These are phyloP conservation scores for Panicum hallii DNA, from an alignment of 202 grass and related monocot genomes.

Conservation along the genomic window DNA sequence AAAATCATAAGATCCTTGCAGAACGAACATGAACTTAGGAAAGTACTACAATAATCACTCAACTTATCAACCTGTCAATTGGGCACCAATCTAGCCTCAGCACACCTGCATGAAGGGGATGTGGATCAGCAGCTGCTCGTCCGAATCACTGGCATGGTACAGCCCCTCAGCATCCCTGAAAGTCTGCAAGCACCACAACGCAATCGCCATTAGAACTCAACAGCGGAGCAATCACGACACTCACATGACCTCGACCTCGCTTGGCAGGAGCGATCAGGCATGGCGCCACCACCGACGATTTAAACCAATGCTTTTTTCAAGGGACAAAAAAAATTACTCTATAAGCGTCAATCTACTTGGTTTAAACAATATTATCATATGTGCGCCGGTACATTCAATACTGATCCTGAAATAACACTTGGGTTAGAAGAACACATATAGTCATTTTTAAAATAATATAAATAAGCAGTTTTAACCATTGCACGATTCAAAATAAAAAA, in stretches of 20 bases:
- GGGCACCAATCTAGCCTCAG: not conserved
- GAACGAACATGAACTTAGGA: not conserved
- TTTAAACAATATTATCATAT: no score
- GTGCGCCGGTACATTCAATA: no score
- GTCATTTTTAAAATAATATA: no score
- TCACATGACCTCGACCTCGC: not conserved
- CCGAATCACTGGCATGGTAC: slow-evolving; percentile 82
- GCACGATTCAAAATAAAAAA: no score
- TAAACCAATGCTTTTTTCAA: no score
- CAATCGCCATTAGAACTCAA: slow-evolving; percentile 1
- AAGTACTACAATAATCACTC: not conserved
- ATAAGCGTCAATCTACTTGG: no score
- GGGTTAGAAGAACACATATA: no score
- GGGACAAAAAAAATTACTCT: no score
- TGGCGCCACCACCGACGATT: not conserved
- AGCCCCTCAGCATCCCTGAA: slow-evolving; percentile 83
- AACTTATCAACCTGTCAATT: not conserved
- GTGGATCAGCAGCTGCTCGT: slow-evolving; percentile 87
- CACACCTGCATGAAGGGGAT: slow-evolving; percentile 83
- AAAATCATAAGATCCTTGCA: not conserved
- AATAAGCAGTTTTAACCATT: no score
- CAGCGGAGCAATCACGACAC: not conserved
- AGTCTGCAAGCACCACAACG: slow-evolving; percentile 48
- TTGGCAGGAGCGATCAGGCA: not conserved
- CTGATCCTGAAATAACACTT: no score